These are phyloP conservation scores for Entamoeba histolytica DNA, from an alignment of 208 protist species.

Conservation along the genomic window DNA sequence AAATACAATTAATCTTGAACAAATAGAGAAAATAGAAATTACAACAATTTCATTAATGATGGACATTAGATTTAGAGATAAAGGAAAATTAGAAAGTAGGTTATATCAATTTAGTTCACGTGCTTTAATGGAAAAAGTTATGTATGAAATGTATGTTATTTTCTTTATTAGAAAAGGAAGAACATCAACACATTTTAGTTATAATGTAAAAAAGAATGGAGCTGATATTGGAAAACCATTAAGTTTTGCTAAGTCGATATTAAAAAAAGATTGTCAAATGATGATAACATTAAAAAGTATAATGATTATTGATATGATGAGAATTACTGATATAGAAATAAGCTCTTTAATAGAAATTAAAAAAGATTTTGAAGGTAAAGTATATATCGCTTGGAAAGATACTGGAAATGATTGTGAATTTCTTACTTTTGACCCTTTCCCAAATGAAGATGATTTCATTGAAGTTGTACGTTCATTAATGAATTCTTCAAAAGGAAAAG, in stretches of 20 bases:
- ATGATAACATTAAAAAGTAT: neutral
- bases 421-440: neutral
- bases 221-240: neutral
- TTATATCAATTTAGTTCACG: neutral
- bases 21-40: neutral
- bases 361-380: neutral
- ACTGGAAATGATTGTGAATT: neutral
- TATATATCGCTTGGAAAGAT: neutral
- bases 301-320: neutral
- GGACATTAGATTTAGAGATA: neutral
- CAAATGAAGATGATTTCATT: neutral
- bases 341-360: neutral
- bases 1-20: neutral
- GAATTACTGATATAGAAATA: neutral
- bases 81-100: neutral
- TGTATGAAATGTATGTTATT: neutral
- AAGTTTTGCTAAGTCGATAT: neutral
- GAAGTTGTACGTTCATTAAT: neutral
- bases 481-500: neutral
- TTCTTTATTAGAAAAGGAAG: neutral
- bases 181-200: neutral
- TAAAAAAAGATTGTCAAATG: neutral
- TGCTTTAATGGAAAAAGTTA: neutral
- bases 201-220: neutral
- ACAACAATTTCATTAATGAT: neutral